Percentiles rank a stretch among this genome's conserved stretches.
phyloP scores from a whole-genome alignment of 1,284 basidiomycete genomes.

The Cryptococcus sp. region DNA sequence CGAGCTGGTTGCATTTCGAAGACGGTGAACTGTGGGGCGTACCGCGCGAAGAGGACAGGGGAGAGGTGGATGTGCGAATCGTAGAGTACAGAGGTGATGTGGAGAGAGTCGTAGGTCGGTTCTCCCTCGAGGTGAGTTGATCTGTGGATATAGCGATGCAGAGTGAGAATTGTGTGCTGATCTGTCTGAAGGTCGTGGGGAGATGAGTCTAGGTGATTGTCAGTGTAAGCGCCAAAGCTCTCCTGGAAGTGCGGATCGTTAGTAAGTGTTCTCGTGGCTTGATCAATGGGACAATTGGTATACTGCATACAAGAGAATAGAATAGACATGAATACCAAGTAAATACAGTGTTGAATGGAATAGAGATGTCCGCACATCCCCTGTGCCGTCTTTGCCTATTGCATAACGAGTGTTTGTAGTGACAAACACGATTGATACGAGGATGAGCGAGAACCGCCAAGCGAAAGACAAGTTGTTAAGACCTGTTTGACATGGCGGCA shows the following conservation, averaged over 20 bases:
- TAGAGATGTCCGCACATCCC: neutral
- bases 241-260: neutral
- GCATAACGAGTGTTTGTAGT: too few species aligned
- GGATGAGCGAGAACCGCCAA: too few species aligned
- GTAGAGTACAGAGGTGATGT: constrained; percentile 22
- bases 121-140: constrained; percentile 27
- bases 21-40: constrained; percentile 41
- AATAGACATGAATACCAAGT: neutral
- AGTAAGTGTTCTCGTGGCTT: neutral
- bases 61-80: constrained; percentile 30
- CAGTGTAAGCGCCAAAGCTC: neutral
- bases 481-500: neutral
- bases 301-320: neutral
- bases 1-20: constrained; percentile 35
- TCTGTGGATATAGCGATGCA: neutral
- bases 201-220: neutral
- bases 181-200: constrained; percentile 11
- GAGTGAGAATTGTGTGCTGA: neutral
- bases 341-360: neutral
- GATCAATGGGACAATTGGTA: neutral
- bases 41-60: constrained; percentile 26
- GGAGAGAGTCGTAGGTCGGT: constrained; percentile 27
- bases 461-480: neutral
- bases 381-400: neutral
- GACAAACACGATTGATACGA: too few species aligned